Evolutionary conservation across 2,329 filamentous ascomycete species (phyloP).

Genomic region (Trichoderma hamatum): DNA sequence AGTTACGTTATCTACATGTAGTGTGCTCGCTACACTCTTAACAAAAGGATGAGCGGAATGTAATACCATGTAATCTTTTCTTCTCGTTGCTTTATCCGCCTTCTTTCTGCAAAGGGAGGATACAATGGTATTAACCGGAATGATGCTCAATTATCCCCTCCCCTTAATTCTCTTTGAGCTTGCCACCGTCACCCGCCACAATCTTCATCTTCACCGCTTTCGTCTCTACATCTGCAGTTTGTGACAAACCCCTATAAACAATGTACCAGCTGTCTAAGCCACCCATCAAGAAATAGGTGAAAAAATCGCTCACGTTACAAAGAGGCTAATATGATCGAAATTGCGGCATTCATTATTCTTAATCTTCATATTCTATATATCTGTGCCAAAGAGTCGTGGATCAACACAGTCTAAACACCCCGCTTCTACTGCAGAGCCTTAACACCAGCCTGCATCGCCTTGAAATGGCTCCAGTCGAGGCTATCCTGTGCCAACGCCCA

Average conservation of each 20-base stretch:
- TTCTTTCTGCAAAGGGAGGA: neutral
- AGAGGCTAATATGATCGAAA: neutral
- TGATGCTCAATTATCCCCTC: neutral
- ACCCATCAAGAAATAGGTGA: neutral
- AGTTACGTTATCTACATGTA: neutral
- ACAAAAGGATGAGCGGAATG: neutral
- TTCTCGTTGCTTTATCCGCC: neutral
- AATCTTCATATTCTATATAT: neutral
- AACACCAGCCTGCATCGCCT: conserved; percentile 42
- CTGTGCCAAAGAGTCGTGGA: neutral
- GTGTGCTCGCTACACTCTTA: neutral
- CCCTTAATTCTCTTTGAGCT: neutral
- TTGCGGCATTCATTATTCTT: neutral
- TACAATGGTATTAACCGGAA: no score
- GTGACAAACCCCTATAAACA: neutral
- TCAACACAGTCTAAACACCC: neutral
- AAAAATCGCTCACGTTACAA: neutral
- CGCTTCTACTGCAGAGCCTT: neutral
- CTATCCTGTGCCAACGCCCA: conserved; percentile 58
- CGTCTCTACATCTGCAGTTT: neutral
- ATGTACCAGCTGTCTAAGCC: neutral
- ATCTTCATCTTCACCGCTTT: neutral
- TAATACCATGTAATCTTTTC: no score
- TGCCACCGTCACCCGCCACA: no score
- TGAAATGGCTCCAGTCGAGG: conserved; percentile 47